Percentiles rank a stretch among this genome's conserved stretches.
phyloP scores from a whole-genome alignment of 176 grass and related monocot species.

The Lolium multiflorum region DNA sequence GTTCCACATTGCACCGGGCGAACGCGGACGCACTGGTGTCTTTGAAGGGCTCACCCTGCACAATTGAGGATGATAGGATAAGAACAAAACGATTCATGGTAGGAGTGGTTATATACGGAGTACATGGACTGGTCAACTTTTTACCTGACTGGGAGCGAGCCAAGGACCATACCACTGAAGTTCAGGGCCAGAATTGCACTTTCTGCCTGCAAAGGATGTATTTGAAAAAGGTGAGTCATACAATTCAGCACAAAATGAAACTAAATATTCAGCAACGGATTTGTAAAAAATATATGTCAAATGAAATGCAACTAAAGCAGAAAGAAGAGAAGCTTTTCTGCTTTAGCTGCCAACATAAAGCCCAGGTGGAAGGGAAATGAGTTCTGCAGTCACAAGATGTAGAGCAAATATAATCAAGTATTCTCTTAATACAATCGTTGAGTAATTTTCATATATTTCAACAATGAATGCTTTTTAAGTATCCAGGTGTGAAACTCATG shows the following conservation, averaged over 20 bases:
- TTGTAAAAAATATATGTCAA: not conserved
- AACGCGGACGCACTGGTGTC: slow-evolving; percentile 81
- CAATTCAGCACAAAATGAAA: not conserved
- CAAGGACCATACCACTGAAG: slow-evolving; percentile 76
- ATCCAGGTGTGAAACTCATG: not conserved
- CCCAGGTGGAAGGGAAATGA: not conserved
- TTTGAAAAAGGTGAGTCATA: not conserved
- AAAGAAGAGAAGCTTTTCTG: not conserved
- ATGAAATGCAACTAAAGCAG: not conserved
- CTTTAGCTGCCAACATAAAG: not conserved
- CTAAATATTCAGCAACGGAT: not conserved
- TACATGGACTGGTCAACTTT: not conserved
- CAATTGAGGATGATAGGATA: slow-evolving; percentile 19
- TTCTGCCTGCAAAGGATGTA: slow-evolving; percentile 64
- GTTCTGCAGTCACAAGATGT: not conserved
- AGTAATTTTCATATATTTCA: not conserved
- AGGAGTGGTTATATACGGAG: not conserved
- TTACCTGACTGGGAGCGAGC: slow-evolving; percentile 82
- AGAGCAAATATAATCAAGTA: not conserved
- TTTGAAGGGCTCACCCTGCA: slow-evolving; percentile 94
- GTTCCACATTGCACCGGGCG: slow-evolving; percentile 62
- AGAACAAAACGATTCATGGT: not conserved
- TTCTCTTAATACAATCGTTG: not conserved
- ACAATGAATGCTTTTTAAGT: not conserved
- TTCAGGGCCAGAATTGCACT: slow-evolving; percentile 88